These are phyloP conservation scores for Tremellales sp. DNA, from an alignment of 1,284 basidiomycete species.

Conservation along the genomic window DNA sequence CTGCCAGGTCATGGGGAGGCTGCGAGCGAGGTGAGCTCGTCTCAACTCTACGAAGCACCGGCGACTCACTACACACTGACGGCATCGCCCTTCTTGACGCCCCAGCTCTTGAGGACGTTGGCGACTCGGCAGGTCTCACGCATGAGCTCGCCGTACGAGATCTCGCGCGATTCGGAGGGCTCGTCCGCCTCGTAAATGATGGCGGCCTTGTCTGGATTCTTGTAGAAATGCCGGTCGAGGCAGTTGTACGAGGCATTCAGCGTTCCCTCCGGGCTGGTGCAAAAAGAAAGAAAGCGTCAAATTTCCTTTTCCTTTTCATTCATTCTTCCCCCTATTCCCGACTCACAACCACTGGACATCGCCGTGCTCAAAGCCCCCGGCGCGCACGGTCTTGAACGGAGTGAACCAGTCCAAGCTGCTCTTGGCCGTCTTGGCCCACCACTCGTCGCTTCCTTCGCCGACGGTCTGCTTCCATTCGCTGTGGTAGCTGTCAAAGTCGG, in stretches of 20 bases:
- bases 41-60: neutral
- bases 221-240: conserved; percentile 80
- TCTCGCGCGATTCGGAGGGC: conserved; percentile 70
- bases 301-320: too few species aligned
- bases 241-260: conserved; percentile 96
- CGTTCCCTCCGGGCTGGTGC: conserved; percentile 66
- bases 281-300: conserved; percentile 5
- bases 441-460: conserved; percentile 69
- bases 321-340: too few species aligned
- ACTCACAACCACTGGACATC: conserved; percentile 86
- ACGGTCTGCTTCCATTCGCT: conserved; percentile 65
- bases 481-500: conserved; percentile 67
- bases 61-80: conserved; percentile 69
- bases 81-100: conserved; percentile 94
- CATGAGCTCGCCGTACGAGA: conserved; percentile 82
- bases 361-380: conserved; percentile 79
- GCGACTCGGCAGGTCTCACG: conserved; percentile 85
- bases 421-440: conserved; percentile 83
- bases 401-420: conserved; percentile 84
- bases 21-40: conserved; percentile 1
- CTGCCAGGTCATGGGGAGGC: conserved; percentile 62
- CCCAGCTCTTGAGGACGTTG: conserved; percentile 84
- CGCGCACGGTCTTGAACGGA: conserved; percentile 82
- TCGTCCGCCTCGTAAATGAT: conserved; percentile 99
- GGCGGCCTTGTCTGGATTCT: conserved; percentile 86